Evolutionary conservation across 106 monocot genomes (phyloP).

Genomic region (Dioscorea zingiberensis): DNA sequence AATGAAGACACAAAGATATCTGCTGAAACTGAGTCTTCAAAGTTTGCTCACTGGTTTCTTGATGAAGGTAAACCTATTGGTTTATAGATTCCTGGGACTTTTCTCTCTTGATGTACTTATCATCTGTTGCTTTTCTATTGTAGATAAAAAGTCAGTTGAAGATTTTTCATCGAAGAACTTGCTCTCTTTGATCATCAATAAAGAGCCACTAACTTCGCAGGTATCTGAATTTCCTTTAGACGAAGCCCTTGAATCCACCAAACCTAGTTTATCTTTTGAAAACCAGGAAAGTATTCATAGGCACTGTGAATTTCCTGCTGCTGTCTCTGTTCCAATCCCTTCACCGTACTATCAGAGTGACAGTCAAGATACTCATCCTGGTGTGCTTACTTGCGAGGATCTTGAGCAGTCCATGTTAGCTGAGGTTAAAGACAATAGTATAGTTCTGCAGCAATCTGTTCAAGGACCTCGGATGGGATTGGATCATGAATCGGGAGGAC

Average conservation of each 20-base stretch:
- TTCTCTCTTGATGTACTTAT: neutral
- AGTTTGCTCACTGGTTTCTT: slow-evolving; percentile 58
- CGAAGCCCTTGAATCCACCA: slow-evolving; percentile 8
- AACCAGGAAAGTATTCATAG: slow-evolving; percentile 13
- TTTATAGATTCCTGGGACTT: neutral
- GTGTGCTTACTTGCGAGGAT: slow-evolving; percentile 53
- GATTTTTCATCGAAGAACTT: slow-evolving; percentile 53
- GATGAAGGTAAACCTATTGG: slow-evolving; percentile 39
- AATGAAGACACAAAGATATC: slow-evolving; percentile 29
- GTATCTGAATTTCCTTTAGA: slow-evolving; percentile 13
- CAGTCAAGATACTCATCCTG: slow-evolving; percentile 19
- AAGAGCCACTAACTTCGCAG: slow-evolving; percentile 26
- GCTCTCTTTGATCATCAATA: slow-evolving; percentile 57
- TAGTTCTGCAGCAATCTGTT: slow-evolving; percentile 3
- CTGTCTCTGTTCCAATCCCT: slow-evolving; percentile 5
- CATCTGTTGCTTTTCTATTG: slow-evolving; percentile 4
- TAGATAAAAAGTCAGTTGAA: slow-evolving; percentile 49
- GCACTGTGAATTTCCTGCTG: slow-evolving; percentile 1
- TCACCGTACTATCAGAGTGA: slow-evolving; percentile 10
- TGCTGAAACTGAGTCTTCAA: slow-evolving; percentile 45
- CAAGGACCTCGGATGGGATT: slow-evolving; percentile 2
- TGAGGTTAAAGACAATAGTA: slow-evolving; percentile 23
- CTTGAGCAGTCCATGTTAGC: slow-evolving; percentile 59
- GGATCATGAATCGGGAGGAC: slow-evolving; percentile 24
- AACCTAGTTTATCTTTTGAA: slow-evolving; percentile 15